Conservation (phyloP, 1,284 basidiomycete species). For the Cutaneotrichosporon cyanovorans region DNA sequence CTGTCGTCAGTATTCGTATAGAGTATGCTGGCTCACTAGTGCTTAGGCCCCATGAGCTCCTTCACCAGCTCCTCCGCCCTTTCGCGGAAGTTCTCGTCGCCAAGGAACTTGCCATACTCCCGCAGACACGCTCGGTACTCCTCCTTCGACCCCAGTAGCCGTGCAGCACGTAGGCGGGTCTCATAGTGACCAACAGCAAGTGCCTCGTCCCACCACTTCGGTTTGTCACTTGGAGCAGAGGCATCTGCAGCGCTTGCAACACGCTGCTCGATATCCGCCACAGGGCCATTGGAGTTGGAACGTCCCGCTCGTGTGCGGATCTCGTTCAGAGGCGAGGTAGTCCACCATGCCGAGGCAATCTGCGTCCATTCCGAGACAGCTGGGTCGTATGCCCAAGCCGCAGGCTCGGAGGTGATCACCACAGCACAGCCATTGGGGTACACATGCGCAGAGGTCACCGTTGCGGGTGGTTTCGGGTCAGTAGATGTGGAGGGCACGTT, state of each 20-base stretch:
- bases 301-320: conserved; percentile 6
- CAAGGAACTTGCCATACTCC: conserved; percentile 70
- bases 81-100: conserved; percentile 72
- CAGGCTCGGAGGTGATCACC: conserved; percentile 64
- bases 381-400: conserved; percentile 67
- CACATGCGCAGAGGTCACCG: conserved; percentile 53
- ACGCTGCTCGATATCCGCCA: conserved; percentile 25
- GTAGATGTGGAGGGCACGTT: conserved; percentile 43
- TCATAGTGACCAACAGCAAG: conserved; percentile 78
- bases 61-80: conserved; percentile 81
- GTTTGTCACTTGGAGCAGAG: conserved; percentile 23
- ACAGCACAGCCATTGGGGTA: conserved; percentile 71
- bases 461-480: conserved; percentile 7
- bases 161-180: conserved; percentile 63
- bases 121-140: conserved; percentile 72
- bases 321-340: conserved; percentile 25
- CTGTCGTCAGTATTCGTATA: conserved; percentile 6
- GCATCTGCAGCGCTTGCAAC: conserved; percentile 17
- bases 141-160: conserved; percentile 63
- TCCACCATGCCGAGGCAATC: conserved; percentile 70
- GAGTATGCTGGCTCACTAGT: conserved; percentile 55
- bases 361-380: conserved; percentile 61
- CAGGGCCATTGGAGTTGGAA: conserved; percentile 2
- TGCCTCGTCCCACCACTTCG: conserved; percentile 69
- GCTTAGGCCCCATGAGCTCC: conserved; percentile 79